Evolutionary conservation across 2,329 filamentous ascomycete genomes (phyloP).

Genomic region (Colletotrichum coccodes): DNA sequence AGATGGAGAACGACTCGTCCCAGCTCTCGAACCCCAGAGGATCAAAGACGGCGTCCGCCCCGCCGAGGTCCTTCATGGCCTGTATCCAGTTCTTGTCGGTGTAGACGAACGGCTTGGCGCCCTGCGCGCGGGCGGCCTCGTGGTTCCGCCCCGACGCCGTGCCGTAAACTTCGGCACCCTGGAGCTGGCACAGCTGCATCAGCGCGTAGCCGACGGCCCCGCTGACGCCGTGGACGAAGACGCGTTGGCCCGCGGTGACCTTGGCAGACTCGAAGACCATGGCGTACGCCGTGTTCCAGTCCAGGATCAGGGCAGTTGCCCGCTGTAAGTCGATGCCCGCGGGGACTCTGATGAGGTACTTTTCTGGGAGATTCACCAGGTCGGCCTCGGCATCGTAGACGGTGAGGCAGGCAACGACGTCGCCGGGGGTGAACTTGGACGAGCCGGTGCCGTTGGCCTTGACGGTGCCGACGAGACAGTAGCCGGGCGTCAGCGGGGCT

Average conservation of each 20-base stretch:
- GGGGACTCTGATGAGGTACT: conserved; percentile 55
- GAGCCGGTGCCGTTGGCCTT: conserved; percentile 47
- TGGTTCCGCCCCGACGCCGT: conserved; percentile 60
- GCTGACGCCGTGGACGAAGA: conserved; percentile 62
- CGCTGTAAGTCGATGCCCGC: conserved; percentile 50
- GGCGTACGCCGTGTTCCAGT: conserved; percentile 56
- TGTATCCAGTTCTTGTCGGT: conserved; percentile 59
- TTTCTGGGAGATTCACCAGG: conserved; percentile 56
- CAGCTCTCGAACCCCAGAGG: conserved; percentile 61
- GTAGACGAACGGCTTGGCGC: conserved; percentile 57
- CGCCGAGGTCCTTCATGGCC: conserved; percentile 55
- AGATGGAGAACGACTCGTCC: conserved; percentile 58
- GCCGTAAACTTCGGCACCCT: conserved; percentile 59
- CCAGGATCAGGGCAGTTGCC: conserved; percentile 52
- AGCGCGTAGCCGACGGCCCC: conserved; percentile 58
- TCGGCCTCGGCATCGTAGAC: conserved; percentile 55
- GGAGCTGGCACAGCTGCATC: conserved; percentile 51
- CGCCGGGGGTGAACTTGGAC: conserved; percentile 43
- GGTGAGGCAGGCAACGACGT: conserved; percentile 47
- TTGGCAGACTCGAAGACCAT: conserved; percentile 50
- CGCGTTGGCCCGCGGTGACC: conserved; percentile 53
- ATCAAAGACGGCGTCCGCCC: conserved; percentile 59
- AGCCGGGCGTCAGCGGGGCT: conserved; percentile 60
- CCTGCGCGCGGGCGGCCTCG: conserved; percentile 46
- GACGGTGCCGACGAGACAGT: conserved; percentile 57